Evolutionary conservation across 1,139 yeast genomes (phyloP).

Genomic region (Yamadazyma songkhlaensis): DNA sequence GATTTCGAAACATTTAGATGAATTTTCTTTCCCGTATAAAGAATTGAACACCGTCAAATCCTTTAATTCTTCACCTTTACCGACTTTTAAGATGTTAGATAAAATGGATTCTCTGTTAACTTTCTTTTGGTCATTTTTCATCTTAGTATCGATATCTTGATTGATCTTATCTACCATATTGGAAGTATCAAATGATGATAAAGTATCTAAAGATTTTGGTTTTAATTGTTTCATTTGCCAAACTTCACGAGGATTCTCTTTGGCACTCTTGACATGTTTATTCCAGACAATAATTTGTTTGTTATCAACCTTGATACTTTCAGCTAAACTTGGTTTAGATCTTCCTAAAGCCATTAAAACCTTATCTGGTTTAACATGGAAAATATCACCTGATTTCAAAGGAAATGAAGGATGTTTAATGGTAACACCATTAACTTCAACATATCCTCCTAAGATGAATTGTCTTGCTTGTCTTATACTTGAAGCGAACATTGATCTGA

Average conservation of each 20-base stretch:
- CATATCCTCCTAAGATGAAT: constrained; percentile 79
- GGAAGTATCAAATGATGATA: constrained; percentile 17
- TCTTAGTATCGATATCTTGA: constrained; percentile 24
- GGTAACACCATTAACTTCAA: constrained; percentile 70
- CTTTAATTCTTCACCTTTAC: constrained; percentile 21
- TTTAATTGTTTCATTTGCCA: constrained; percentile 54
- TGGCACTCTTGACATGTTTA: constrained; percentile 58
- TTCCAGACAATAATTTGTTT: constrained; percentile 76
- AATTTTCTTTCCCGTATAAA: constrained; percentile 22
- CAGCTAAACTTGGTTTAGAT: constrained; percentile 68
- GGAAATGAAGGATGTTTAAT: constrained; percentile 81
- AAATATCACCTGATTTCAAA: constrained; percentile 81
- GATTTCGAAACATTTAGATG: constrained; percentile 30
- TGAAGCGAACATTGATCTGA: constrained; percentile 91
- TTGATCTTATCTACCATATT: constrained; percentile 24
- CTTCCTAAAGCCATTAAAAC: constrained; percentile 86
- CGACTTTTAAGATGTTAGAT: constrained; percentile 31
- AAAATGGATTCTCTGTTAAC: constrained; percentile 48
- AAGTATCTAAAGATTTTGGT: constrained; percentile 37
- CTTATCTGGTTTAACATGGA: constrained; percentile 80
- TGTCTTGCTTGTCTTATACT: constrained; percentile 93
- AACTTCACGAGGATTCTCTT: constrained; percentile 53
- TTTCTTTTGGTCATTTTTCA: constrained; percentile 38
- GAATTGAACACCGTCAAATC: constrained; percentile 17
- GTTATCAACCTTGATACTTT: constrained; percentile 67